Percentiles rank a stretch among this genome's conserved stretches.
Conservation (phyloP, 108 stramenopile genomes). For the Craspedostauros australis region DNA sequence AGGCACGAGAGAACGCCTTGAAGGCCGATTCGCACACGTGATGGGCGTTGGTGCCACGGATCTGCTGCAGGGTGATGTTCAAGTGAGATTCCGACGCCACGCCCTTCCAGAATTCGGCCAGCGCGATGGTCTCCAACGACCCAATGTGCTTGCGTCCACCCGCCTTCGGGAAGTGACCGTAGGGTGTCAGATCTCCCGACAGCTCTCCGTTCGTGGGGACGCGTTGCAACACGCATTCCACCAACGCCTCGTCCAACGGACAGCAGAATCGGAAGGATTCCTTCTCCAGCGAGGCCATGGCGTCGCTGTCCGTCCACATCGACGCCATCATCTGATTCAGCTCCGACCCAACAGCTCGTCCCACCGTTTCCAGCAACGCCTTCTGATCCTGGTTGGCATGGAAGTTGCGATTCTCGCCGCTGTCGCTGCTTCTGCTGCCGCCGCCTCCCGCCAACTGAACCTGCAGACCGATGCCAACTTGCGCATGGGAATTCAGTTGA, state of each 20-base stretch:
- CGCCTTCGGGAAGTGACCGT: slow-evolving; percentile 63
- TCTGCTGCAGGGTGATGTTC: slow-evolving; percentile 41
- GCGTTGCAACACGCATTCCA: slow-evolving; percentile 50
- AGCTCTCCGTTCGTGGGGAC: neutral
- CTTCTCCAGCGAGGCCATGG: neutral
- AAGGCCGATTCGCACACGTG: slow-evolving; percentile 77
- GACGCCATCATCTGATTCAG: slow-evolving; percentile 19
- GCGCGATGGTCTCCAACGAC: slow-evolving; percentile 32
- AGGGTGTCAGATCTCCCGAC: slow-evolving; percentile 37
- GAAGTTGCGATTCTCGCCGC: slow-evolving; percentile 34
- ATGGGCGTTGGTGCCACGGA: slow-evolving; percentile 82
- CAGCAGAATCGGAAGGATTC: slow-evolving; percentile 57
- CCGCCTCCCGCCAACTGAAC: slow-evolving; percentile 17
- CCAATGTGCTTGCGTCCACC: slow-evolving; percentile 66
- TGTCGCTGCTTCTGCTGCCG: neutral
- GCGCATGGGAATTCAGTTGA: slow-evolving; percentile 85
- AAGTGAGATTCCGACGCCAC: slow-evolving; percentile 50
- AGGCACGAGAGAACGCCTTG: slow-evolving; percentile 76
- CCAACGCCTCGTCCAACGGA: slow-evolving; percentile 83
- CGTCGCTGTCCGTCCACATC: neutral
- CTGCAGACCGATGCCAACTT: slow-evolving; percentile 61
- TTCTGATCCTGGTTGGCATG: slow-evolving; percentile 44
- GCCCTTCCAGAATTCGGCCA: slow-evolving; percentile 46
- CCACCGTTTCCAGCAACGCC: slow-evolving; percentile 37
- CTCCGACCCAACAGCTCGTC: slow-evolving; percentile 44